These are phyloP conservation scores for Candida vartiovaarae DNA, from an alignment of 805 yeast genomes.

Conservation along the genomic window DNA sequence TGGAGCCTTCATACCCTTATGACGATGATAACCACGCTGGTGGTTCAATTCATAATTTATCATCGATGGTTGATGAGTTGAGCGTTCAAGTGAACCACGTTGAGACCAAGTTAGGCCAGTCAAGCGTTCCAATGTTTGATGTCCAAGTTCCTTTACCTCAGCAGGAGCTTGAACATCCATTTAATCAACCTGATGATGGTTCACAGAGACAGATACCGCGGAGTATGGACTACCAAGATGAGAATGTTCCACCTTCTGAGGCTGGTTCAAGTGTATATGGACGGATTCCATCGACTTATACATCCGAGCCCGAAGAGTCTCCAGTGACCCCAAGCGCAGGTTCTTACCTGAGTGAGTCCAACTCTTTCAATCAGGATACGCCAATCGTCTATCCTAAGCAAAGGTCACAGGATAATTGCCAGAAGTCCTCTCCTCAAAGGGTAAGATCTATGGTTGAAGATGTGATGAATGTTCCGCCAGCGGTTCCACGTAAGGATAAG, in stretches of 20 bases:
- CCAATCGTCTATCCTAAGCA: slow-evolving; percentile 3
- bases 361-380: slow-evolving; percentile 1
- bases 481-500: no score
- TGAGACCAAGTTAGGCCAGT: slow-evolving; percentile 13
- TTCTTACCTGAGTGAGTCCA: slow-evolving; percentile 2
- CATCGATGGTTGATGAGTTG: slow-evolving; percentile 30
- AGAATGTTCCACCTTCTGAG: slow-evolving; percentile 7
- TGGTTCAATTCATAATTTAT: slow-evolving; percentile 25
- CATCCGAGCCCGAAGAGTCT: not conserved
- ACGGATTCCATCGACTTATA: slow-evolving; percentile 8
- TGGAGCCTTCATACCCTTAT: not conserved
- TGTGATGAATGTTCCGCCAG: not conserved
- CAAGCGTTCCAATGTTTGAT: slow-evolving; percentile 5
- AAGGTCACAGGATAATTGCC: slow-evolving; percentile 2
- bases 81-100: slow-evolving; percentile 22
- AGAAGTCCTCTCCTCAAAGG: not conserved
- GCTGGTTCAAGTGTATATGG: slow-evolving; percentile 19
- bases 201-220: slow-evolving; percentile 1
- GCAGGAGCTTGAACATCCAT: not conserved
- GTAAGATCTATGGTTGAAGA: slow-evolving; percentile 9
- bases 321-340: not conserved
- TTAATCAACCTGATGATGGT: not conserved
- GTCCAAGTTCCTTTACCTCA: slow-evolving; percentile 13
- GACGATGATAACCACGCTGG: not conserved
- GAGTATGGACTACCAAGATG: not conserved